Evolutionary conservation across 176 grass and related monocot species (phyloP).

Genomic region (Zizania latifolia): DNA sequence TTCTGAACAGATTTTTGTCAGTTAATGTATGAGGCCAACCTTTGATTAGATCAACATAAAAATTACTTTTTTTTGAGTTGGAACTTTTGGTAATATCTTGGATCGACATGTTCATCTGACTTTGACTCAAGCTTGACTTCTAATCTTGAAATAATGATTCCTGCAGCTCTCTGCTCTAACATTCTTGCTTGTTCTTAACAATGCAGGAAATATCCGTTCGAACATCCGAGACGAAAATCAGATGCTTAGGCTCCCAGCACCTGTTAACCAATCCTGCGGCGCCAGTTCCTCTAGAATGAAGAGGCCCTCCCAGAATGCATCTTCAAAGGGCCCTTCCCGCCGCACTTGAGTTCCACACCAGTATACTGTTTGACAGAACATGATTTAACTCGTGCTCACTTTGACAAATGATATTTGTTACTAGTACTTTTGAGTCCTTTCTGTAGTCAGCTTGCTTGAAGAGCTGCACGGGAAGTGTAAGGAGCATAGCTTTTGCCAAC

Average conservation of each 20-base stretch:
- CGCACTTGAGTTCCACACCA: not conserved
- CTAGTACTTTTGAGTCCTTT: too few relatives aligned
- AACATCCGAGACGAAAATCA: not conserved
- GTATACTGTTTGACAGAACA: not conserved
- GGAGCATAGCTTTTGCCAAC: not conserved
- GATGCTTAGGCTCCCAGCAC: slow-evolving; percentile 34
- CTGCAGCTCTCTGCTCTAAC: not conserved
- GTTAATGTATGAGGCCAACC: not conserved
- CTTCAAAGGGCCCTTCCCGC: not conserved
- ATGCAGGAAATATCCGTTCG: slow-evolving; percentile 11
- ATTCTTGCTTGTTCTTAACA: not conserved
- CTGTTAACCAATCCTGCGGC: slow-evolving; percentile 11
- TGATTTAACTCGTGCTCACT: not conserved
- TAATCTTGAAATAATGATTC: slow-evolving; percentile 1
- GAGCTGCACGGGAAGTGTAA: not conserved
- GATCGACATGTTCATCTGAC: not conserved
- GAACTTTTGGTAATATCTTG: not conserved
- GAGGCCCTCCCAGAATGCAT: not conserved
- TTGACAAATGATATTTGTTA: not conserved
- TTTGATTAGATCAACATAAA: not conserved
- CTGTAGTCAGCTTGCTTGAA: not conserved
- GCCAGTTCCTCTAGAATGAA: slow-evolving; percentile 15
- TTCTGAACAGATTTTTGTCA: not conserved
- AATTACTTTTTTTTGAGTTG: not conserved
- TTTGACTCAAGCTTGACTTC: slow-evolving; percentile 12